phyloP scores from a whole-genome alignment of 2,329 filamentous ascomycete species.

The Bipolaris zeicola region DNA sequence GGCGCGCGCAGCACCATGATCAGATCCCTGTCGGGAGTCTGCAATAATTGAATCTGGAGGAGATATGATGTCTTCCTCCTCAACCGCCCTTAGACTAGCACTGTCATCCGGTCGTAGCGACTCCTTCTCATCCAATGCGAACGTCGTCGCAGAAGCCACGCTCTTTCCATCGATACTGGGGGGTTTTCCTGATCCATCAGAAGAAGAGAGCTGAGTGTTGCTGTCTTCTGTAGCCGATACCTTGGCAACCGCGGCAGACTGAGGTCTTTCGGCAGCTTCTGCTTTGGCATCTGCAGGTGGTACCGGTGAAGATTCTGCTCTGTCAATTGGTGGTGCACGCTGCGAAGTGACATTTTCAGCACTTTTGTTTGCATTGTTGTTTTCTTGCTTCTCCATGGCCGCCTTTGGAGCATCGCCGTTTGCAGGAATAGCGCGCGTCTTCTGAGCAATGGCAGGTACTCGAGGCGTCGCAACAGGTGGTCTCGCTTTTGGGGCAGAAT shows the following conservation, averaged over 20 bases:
- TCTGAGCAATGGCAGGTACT: constrained; percentile 27
- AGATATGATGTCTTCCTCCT: constrained; percentile 87
- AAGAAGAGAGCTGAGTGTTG: constrained; percentile 56
- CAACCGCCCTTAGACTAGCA: constrained; percentile 86
- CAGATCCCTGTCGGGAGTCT: constrained; percentile 81
- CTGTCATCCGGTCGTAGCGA: constrained; percentile 94
- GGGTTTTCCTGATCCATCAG: constrained; percentile 74
- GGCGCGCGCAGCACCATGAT: constrained; percentile 65
- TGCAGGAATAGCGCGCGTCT: constrained; percentile 25
- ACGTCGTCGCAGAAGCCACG: constrained; percentile 90
- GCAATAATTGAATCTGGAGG: constrained; percentile 75
- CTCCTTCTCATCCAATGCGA: constrained; percentile 96
- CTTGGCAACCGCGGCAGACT: constrained; percentile 39
- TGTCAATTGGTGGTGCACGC: constrained; percentile 32
- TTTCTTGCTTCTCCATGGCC: constrained; percentile 19
- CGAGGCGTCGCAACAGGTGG: constrained; percentile 35
- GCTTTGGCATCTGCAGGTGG: constrained; percentile 55
- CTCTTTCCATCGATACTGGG: constrained; percentile 87
- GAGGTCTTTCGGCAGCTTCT: constrained; percentile 34
- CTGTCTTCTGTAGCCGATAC: constrained; percentile 50
- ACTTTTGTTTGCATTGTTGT: constrained; percentile 23
- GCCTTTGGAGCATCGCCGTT: constrained; percentile 26
- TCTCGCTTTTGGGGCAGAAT: constrained; percentile 30
- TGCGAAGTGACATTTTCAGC: constrained; percentile 31
- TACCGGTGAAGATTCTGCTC: constrained; percentile 26